Percentiles rank a stretch among this genome's conserved stretches.
Conservation (phyloP, 495 filamentous ascomycete genomes). For the Pyrenula aspistea region DNA sequence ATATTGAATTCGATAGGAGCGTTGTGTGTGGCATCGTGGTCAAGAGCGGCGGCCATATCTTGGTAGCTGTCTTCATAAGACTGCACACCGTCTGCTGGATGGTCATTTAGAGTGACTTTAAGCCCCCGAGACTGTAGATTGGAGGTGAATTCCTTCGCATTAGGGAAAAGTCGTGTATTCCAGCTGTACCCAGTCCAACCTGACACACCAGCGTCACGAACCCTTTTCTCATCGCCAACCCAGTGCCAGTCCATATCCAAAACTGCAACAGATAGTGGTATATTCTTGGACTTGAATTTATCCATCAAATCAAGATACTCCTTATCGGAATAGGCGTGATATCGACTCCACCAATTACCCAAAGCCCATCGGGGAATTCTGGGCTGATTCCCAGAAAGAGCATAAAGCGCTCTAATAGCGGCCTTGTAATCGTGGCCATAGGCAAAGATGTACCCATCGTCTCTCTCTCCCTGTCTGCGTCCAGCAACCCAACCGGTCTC, state of each 20-base stretch:
- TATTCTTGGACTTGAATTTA: constrained; percentile 26
- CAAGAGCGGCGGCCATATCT: constrained; percentile 33
- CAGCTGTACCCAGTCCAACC: constrained; percentile 52
- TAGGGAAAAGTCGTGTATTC: constrained; percentile 42
- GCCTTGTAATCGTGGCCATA: constrained; percentile 41
- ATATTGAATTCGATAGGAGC: constrained; percentile 43
- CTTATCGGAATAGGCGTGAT: constrained; percentile 34
- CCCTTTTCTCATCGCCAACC: constrained; percentile 24
- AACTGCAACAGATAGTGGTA: constrained; percentile 43
- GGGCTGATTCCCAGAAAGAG: constrained; percentile 41
- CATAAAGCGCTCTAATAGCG: constrained; percentile 42
- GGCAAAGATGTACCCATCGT: constrained; percentile 45
- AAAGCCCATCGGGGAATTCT: constrained; percentile 41
- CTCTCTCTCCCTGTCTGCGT: constrained; percentile 22
- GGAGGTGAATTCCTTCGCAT: constrained; percentile 28
- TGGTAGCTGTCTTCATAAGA: constrained; percentile 38
- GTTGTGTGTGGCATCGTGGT: constrained; percentile 27
- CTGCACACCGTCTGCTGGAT: constrained; percentile 42
- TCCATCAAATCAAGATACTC: constrained; percentile 43
- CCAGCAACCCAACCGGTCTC: constrained; percentile 32
- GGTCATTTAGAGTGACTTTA: constrained; percentile 41
- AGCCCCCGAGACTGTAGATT: constrained; percentile 31
- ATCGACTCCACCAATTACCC: constrained; percentile 55
- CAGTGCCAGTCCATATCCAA: constrained; percentile 55
- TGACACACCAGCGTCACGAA: constrained; percentile 20